Evolutionary conservation across 1,284 basidiomycete genomes (phyloP), one percentile per base, ranked within the genome.

Genomic region (Moesziomyces globuligerus): DNA sequence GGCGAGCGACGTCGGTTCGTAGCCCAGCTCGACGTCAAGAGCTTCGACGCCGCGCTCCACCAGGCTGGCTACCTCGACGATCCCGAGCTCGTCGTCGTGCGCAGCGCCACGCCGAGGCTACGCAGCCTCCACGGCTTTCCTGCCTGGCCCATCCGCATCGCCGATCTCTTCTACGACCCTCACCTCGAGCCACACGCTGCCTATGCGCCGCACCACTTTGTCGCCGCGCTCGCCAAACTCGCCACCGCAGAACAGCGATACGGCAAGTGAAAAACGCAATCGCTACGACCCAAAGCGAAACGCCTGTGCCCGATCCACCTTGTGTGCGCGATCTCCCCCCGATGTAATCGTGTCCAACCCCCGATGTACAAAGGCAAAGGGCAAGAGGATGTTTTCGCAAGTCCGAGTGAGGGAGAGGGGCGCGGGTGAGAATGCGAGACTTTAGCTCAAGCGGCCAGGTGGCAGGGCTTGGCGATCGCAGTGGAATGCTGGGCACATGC

Each of bases 131-230:
- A 70, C 21, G 67, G 67, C 10, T 64, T 64, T 37, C 67, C 67
- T n/a, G 55, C 67, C 3, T 70, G 67, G 67, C 45, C 67, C 20
- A 28, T 70, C 18, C 26, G 67, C 18, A 17, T 70, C n/a, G 45
- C 55, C 15, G 67, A 70, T 53, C 42, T 70, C 26, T 65, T 70
- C 26, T 65, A 49, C 36, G 67, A 70, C 42, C n/a, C 48, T 3
- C 10, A 20, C 10, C 26, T 48, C 26, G 46, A 38, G 8, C 28
- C 36, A 10, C 24, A 32, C n/a, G 11, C 15, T 15, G n/a, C 45
- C 2, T 70, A 64, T 34, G 39, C 37, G 1, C 20, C 26, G 0
- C n/a, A 18, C 7, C 56, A 70, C 39, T 70, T 59, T 48, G 52
- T 60, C 2, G 44, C 34, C 3, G 67, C 67, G 6, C n/a, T 70